A percentile compares a stretch with the other conserved stretches of the same genome.
Conservation (phyloP, 2,329 filamentous ascomycete genomes). For the Juglanconis juglandina region DNA sequence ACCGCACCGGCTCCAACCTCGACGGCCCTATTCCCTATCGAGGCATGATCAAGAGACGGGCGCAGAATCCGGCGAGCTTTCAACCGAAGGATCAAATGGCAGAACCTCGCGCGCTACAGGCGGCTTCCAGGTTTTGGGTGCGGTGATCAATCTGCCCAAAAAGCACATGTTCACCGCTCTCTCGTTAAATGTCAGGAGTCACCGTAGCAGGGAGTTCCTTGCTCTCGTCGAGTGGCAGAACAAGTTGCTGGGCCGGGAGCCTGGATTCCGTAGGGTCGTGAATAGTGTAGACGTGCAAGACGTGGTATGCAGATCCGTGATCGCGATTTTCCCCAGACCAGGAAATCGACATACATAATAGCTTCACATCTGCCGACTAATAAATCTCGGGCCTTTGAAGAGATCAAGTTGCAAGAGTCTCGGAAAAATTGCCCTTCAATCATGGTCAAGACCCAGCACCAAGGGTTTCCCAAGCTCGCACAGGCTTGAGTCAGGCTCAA, state of each 20-base stretch:
- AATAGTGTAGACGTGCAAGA: too few relatives aligned
- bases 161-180: not conserved
- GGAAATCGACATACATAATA: too few relatives aligned
- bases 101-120: not conserved
- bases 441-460: too few relatives aligned
- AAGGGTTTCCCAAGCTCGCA: too few relatives aligned
- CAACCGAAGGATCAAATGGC: slow-evolving; percentile 7
- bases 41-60: not conserved
- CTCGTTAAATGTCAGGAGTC: not conserved
- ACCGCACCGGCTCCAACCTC: not conserved
- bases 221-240: not conserved
- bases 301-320: too few relatives aligned
- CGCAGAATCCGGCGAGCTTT: slow-evolving; percentile 11
- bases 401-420: too few relatives aligned
- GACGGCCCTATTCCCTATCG: not conserved
- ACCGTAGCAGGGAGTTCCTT: not conserved
- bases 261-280: not conserved
- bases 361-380: too few relatives aligned
- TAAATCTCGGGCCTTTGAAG: too few relatives aligned
- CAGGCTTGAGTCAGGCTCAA: too few relatives aligned
- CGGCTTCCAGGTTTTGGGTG: not conserved
- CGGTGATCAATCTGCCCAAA: not conserved
- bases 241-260: not conserved
- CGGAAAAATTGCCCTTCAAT: too few relatives aligned
- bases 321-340: too few relatives aligned